Percentiles rank a stretch among this genome's conserved stretches.
Conservation (phyloP, 306 rosid genomes). For the Vigna angularis region DNA sequence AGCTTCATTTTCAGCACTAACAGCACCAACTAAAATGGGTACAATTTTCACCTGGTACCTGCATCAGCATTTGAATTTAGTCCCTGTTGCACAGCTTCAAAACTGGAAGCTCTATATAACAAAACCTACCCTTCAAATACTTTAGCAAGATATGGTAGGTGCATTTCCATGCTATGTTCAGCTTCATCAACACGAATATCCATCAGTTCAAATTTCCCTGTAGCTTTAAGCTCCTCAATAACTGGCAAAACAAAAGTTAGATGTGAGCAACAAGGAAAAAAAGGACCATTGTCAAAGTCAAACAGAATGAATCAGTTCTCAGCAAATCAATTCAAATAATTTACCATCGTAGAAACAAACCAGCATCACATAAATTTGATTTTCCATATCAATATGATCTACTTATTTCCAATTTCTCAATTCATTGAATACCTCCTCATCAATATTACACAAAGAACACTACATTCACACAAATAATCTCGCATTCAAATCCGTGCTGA, state of each 20-base stretch:
- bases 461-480: neutral
- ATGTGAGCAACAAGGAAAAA: neutral
- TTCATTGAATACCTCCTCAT: constrained; percentile 10
- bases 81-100: constrained; percentile 19
- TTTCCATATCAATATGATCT: neutral
- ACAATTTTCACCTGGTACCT: constrained; percentile 86
- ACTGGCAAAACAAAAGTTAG: constrained; percentile 56
- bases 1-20: constrained; percentile 79
- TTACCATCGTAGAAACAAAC: neutral
- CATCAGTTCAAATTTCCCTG: constrained; percentile 85
- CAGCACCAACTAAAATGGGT: constrained; percentile 92
- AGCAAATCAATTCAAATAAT: constrained; percentile 9
- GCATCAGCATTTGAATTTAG: constrained; percentile 47
- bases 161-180: constrained; percentile 99
- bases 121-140: constrained; percentile 85
- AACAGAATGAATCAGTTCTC: constrained; percentile 22
- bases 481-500: neutral
- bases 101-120: constrained; percentile 23
- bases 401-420: constrained; percentile 9
- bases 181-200: constrained; percentile 86
- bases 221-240: constrained; percentile 84
- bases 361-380: too few species aligned
- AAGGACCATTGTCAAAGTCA: constrained; percentile 23
- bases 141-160: constrained; percentile 96
- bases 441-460: neutral